Base-by-base conservation (phyloP, 2,329 filamentous ascomycete species). In the Sarocladium strictum region DNA sequence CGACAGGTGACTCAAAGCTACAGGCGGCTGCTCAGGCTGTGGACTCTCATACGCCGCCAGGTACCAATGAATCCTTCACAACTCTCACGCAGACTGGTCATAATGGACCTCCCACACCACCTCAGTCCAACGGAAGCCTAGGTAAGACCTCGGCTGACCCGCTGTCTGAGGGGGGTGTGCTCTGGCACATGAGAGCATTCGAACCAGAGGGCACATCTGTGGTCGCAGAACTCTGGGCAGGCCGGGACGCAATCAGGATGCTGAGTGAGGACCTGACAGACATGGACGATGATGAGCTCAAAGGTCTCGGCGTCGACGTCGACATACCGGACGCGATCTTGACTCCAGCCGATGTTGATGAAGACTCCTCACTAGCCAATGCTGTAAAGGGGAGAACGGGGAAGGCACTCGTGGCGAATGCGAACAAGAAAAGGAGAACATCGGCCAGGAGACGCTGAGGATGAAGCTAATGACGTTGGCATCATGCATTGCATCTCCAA, bases 181-280 rank as follows among this genome's bases (percentile, higher is more conserved):
- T 90, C 7, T 97, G 91, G 90, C 96, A 96, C 68, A 80, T 96
- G 56, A 82, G 89, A 64, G 79, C 83, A 9, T 95, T 95, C 65
- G 83, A 94, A 53, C 87, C 89, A 1, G 54, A 83, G 53, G 93
- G 91, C 55, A 96, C 90, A 0, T 93, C 87, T 1, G 82, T 93
- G 10, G 76, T 89, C 54, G 86, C 87, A 59, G 88, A 93, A 69
- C 79, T 84, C 53, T 69, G 67, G 65, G 64, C 59, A 77, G 89
- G 86, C 2, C 79, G 85, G 32, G 87, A 92, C 54, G 83, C 53
- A 21, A 51, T 77, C 33, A 73, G 79, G 26, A 76, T 74, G 61
- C 84, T 93, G 69, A 95, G 89, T 63, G 92, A 96, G 69, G 89
- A 93, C 61, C 77, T 97, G 21, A 95, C 89, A 55, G 93, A 97